Percentiles rank a stretch among this genome's conserved stretches.
These are phyloP conservation scores for Hypoxylon sp. DNA, from an alignment of 2,329 filamentous ascomycete genomes.

Conservation along the genomic window DNA sequence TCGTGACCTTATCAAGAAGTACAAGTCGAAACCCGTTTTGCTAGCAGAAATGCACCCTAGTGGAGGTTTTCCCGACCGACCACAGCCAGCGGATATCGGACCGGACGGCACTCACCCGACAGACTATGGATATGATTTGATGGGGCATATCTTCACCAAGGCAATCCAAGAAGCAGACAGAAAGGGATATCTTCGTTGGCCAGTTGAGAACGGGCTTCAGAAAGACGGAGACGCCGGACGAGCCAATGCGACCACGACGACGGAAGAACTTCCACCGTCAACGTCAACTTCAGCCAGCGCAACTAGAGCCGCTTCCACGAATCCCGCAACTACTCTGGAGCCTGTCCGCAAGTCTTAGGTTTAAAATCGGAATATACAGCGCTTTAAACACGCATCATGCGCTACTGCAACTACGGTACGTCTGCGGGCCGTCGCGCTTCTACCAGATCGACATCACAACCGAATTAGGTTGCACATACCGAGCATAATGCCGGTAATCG, in stretches of 20 bases:
- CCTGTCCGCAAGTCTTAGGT: background rate
- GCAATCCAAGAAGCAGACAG: constrained; percentile 48
- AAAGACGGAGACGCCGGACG: constrained; percentile 49
- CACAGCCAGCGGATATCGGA: constrained; percentile 49
- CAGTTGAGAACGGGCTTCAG: constrained; percentile 48
- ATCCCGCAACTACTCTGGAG: background rate
- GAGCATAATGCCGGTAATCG: background rate
- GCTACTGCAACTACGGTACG: background rate
- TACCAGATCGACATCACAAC: background rate
- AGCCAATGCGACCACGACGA: constrained; percentile 25
- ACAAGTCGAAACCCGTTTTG: constrained; percentile 49
- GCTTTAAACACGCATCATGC: background rate
- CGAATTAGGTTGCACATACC: background rate
- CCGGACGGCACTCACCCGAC: constrained; percentile 51
- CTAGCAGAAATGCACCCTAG: constrained; percentile 54
- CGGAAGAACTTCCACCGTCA: constrained; percentile 33
- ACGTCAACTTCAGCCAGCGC: constrained; percentile 24
- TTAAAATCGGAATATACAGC: background rate
- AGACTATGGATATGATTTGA: constrained; percentile 50
- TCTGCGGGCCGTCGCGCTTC: background rate
- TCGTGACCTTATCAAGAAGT: constrained; percentile 49
- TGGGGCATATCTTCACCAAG: constrained; percentile 50
- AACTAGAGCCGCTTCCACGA: background rate
- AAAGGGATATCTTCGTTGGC: constrained; percentile 48
- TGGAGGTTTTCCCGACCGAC: constrained; percentile 45